A percentile compares a stretch with the other conserved stretches of the same genome.
These are phyloP conservation scores for Penicillium diatomitis DNA, from an alignment of 495 filamentous ascomycete species.

Conservation along the genomic window DNA sequence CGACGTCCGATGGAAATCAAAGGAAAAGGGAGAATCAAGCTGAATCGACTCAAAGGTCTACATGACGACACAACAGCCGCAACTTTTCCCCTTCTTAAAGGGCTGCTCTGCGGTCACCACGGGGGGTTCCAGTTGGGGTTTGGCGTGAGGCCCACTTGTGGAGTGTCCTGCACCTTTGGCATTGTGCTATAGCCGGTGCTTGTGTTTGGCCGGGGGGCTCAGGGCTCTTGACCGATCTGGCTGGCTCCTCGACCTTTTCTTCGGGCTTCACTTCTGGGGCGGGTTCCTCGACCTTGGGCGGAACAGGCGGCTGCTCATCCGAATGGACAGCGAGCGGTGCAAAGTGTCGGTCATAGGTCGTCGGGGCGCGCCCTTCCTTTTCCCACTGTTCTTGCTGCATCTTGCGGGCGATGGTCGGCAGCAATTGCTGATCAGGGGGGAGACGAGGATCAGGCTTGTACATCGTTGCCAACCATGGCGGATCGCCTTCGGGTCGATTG, in stretches of 20 bases:
- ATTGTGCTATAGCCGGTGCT: constrained; percentile 44
- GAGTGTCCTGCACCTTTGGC: constrained; percentile 41
- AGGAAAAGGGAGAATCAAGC: too few relatives aligned
- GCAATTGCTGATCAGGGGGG: constrained; percentile 88
- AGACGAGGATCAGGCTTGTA: constrained; percentile 94
- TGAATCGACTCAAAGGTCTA: constrained; percentile 5
- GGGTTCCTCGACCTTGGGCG: constrained; percentile 19
- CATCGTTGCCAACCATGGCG: constrained; percentile 89
- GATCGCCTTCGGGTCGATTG: constrained; percentile 85
- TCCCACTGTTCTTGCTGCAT: constrained; percentile 95
- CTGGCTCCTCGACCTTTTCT: constrained; percentile 12
- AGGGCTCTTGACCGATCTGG: constrained; percentile 24
- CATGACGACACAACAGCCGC: constrained; percentile 48
- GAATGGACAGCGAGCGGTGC: constrained; percentile 58
- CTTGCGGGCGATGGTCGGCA: constrained; percentile 86
- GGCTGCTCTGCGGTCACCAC: constrained; percentile 29
- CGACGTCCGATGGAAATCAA: too few relatives aligned
- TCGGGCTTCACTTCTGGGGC: constrained; percentile 2
- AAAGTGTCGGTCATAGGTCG: constrained; percentile 75
- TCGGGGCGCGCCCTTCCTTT: constrained; percentile 74
- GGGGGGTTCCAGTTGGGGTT: constrained; percentile 31
- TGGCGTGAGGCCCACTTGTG: constrained; percentile 23
- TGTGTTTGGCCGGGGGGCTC: constrained; percentile 32
- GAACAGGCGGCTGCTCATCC: constrained; percentile 21
- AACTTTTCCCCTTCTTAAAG: constrained; percentile 36